Conservation (phyloP, 768 basidiomycete genomes). For the Boletus pseudopeckii region DNA sequence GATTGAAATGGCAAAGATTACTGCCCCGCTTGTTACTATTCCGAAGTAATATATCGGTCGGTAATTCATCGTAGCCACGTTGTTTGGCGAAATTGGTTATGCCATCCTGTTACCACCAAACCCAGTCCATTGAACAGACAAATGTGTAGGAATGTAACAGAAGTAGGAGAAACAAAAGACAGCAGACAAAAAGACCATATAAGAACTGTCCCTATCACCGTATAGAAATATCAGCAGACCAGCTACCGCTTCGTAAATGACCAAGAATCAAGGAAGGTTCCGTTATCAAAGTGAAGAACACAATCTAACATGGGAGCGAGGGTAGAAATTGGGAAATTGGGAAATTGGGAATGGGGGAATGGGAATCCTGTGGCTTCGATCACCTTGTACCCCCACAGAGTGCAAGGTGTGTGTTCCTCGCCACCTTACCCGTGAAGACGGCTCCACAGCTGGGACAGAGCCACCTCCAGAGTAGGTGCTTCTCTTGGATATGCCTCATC, state of each 20-base stretch:
- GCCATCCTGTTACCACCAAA: neutral
- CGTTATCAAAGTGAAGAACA: neutral
- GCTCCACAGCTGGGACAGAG: constrained; percentile 22
- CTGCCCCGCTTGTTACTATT: neutral
- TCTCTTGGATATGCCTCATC: constrained; percentile 27
- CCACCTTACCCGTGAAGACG: constrained; percentile 10
- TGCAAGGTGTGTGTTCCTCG: constrained; percentile 19
- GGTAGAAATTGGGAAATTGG: neutral
- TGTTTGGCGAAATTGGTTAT: neutral
- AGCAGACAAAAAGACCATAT: neutral
- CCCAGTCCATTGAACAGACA: constrained; percentile 2
- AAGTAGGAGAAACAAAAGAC: neutral
- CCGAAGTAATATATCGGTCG: neutral
- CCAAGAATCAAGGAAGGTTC: neutral
- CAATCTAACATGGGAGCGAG: neutral
- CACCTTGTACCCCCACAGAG: constrained; percentile 8
- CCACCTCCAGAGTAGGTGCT: constrained; percentile 26
- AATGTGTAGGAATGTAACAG: neutral
- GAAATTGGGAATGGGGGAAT: neutral
- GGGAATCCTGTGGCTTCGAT: neutral
- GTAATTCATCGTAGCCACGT: neutral
- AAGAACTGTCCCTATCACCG: neutral
- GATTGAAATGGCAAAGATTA: neutral
- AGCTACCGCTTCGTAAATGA: constrained; percentile 2
- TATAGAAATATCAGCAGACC: constrained; percentile 6